Base-by-base conservation (phyloP, 2,329 filamentous ascomycete genomes). In the Venturia pyrina region DNA sequence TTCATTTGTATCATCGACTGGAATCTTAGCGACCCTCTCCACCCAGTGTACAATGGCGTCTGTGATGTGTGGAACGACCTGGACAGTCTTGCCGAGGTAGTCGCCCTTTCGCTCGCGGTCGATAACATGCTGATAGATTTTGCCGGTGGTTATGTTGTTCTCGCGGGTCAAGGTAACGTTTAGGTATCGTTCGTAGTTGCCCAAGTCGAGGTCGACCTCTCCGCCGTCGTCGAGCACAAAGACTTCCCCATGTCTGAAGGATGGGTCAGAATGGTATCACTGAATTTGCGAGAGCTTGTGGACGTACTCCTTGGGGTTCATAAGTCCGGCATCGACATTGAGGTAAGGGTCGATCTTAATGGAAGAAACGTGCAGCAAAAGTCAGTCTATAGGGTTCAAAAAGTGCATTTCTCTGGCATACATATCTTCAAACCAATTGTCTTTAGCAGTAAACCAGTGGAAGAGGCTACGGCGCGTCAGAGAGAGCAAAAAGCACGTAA, bases 91-190 rank as follows among this genome's bases (percentile, higher is more conserved):
- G 70, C 93, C 93, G 15, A 98, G 84, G 72, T 96, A 98, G 75
- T 95, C 88, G 65, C 87, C 87, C 68, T 79, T 78, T 69, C 87
- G 80, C 77, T 89, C 87, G 68, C 85, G 86, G 73, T 92, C 86
- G 72, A 96, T 92, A 65, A 97, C 93, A 72, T 89, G 86, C 73
- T 91, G 84, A 79, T 97, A 98, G 71, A 98, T 91, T 81, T 98
- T 97, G 74, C 95, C 95, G 6, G 93, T 96, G 3, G 95, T 99
- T 78, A 99, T 96, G 78, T 98, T 98, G 81, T 93, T 91, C 71
- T 96, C 92, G 68, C 88, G 83, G 10, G 87, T 91, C 68, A 98
- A 83, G 65, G 88, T 90, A 69, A 93, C 88, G 73, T 88, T 88
- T 65, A 96, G 87, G 75, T 96, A 96, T 56, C 88, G 84, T 75